phyloP scores from a whole-genome alignment of 768 basidiomycete species.

The Boletellus emodensis region DNA sequence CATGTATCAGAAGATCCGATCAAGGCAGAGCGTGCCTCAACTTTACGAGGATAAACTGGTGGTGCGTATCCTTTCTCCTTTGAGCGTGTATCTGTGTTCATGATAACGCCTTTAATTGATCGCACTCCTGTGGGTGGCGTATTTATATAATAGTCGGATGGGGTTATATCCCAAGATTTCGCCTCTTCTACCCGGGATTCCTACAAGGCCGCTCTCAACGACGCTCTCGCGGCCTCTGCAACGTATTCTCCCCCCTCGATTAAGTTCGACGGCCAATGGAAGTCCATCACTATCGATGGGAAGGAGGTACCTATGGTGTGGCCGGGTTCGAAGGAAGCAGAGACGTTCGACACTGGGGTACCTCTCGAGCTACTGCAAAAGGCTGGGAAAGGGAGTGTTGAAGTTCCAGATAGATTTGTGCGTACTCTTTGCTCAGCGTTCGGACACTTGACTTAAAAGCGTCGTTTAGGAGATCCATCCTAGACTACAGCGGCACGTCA shows the following conservation, averaged over 20 bases:
- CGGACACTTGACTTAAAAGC: not conserved
- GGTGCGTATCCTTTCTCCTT: conserved; percentile 38
- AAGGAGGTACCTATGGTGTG: conserved; percentile 37
- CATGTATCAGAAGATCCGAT: conserved; percentile 87
- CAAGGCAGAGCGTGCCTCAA: conserved; percentile 71
- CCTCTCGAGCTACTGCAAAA: conserved; percentile 44
- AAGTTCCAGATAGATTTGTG: conserved; percentile 58
- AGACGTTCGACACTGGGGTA: conserved; percentile 68
- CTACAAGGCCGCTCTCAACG: conserved; percentile 63
- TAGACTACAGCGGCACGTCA: conserved; percentile 75
- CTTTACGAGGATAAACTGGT: conserved; percentile 78
- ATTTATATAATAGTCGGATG: conserved; percentile 17
- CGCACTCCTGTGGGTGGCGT: not conserved
- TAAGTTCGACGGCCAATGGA: conserved; percentile 71
- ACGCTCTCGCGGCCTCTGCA: conserved; percentile 49
- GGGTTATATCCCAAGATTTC: conserved; percentile 45
- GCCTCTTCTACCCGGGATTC: conserved; percentile 48
- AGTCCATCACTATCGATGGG: conserved; percentile 10
- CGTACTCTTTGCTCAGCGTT: conserved; percentile 24
- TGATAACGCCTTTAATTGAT: not conserved
- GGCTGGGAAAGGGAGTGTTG: conserved; percentile 69
- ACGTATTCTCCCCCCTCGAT: conserved; percentile 46
- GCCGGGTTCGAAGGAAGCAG: conserved; percentile 56
- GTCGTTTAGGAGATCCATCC: conserved; percentile 66
- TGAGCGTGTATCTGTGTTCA: not conserved